Conservation (phyloP, 163 green algal genomes). For the Coccomyxa subellipsoidea region DNA sequence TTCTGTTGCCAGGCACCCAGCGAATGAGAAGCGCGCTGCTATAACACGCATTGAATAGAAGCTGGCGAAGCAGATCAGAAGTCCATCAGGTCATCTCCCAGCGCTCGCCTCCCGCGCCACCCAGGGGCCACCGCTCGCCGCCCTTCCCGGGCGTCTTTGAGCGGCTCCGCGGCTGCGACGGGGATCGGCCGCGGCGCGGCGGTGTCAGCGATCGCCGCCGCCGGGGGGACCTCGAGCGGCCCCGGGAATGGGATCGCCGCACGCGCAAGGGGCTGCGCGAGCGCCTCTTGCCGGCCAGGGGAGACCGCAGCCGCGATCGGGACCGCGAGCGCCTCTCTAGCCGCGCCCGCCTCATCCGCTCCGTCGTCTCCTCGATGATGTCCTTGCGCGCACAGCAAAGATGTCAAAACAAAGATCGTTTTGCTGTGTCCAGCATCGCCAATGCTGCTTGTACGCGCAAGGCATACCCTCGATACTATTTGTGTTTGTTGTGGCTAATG, state of each 20-base stretch:
- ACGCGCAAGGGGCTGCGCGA: background rate
- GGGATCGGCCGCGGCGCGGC: background rate
- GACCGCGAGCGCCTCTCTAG: background rate
- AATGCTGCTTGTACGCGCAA: no score
- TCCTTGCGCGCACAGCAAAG: background rate
- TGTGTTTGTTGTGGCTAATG: no score
- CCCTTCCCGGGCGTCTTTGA: background rate
- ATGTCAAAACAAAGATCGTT: no score
- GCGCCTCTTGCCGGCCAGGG: background rate
- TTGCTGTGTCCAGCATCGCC: no score
- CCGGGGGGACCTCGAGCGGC: background rate
- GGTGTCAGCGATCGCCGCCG: background rate
- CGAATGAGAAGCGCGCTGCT: no score
- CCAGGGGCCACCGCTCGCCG: background rate
- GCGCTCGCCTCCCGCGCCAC: background rate
- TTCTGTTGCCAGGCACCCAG: no score
- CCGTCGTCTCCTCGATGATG: background rate
- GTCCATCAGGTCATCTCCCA: background rate
- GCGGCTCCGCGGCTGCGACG: background rate
- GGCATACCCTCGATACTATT: no score
- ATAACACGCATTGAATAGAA: no score
- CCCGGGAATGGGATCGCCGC: background rate
- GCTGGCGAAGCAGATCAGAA: no score
- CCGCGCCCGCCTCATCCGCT: background rate
- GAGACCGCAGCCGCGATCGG: background rate